phyloP scores from a whole-genome alignment of 176 grass and related monocot genomes.

The Oryza glumipatula region DNA sequence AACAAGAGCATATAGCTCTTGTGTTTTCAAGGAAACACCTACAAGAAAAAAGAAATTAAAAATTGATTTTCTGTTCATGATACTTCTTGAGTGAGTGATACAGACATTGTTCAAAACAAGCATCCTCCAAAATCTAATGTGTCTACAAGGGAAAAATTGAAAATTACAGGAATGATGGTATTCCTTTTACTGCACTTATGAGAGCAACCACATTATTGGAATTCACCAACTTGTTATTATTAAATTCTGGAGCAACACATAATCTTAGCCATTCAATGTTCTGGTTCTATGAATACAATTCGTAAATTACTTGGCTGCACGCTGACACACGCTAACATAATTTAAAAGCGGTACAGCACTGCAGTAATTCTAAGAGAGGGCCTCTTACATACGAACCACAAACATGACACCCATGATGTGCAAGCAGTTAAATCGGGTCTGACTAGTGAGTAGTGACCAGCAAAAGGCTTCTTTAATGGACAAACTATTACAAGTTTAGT shows the following conservation, averaged over 20 bases:
- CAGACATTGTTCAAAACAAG: background rate
- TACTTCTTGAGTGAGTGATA: background rate
- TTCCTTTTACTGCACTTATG: background rate
- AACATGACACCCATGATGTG: background rate
- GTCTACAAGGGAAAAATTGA: slow-evolving; percentile 2
- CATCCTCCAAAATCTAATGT: background rate
- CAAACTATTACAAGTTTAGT: background rate
- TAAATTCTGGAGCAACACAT: background rate
- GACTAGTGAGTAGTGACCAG: background rate
- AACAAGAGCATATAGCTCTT: slow-evolving; percentile 81
- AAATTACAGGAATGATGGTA: background rate
- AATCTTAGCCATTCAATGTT: background rate
- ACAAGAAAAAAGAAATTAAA: background rate
- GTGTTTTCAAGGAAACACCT: slow-evolving; percentile 83
- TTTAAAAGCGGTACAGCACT: background rate
- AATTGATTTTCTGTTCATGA: background rate
- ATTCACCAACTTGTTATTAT: background rate
- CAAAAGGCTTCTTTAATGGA: background rate
- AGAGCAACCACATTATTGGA: background rate
- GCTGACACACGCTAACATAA: background rate
- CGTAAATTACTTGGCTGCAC: background rate
- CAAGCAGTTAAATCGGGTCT: background rate
- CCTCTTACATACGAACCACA: slow-evolving; percentile 6
- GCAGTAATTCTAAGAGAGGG: background rate
- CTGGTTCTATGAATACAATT: background rate